Percentiles rank a stretch among this genome's conserved stretches.
Evolutionary conservation across 352 stramenopile species (phyloP).

Genomic region (Phytopythium helicoides): DNA sequence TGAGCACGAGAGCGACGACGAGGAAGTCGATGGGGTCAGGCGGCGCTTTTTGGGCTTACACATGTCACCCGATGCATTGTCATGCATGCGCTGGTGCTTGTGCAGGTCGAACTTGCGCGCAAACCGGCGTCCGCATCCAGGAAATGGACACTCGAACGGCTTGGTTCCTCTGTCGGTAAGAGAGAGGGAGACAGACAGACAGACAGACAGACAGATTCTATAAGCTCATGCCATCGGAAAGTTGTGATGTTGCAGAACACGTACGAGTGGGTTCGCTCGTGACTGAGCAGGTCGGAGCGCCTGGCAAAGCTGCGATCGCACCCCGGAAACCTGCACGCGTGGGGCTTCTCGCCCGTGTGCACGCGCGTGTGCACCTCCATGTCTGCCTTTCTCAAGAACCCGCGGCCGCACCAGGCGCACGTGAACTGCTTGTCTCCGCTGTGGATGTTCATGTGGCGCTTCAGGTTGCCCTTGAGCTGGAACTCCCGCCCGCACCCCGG

Average conservation of each 20-base stretch:
- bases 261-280: constrained; percentile 71
- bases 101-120: constrained; percentile 66
- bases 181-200: constrained; percentile 1
- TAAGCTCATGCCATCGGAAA: no score
- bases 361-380: constrained; percentile 75
- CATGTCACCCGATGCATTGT: constrained; percentile 15
- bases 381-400: constrained; percentile 71
- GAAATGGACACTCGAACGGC: constrained; percentile 50
- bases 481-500: constrained; percentile 53
- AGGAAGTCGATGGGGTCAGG: not conserved
- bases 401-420: constrained; percentile 57
- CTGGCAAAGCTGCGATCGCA: constrained; percentile 67
- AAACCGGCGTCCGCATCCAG: constrained; percentile 48
- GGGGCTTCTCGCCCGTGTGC: constrained; percentile 79
- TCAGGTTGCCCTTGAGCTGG: constrained; percentile 65
- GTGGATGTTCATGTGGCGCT: constrained; percentile 60
- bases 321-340: constrained; percentile 44
- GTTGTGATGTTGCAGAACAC: no score
- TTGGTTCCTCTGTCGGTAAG: constrained; percentile 45
- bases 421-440: constrained; percentile 55
- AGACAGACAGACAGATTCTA: not conserved
- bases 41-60: constrained; percentile 34
- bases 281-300: constrained; percentile 68
- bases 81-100: constrained; percentile 66
- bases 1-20: constrained; percentile 13